These are phyloP conservation scores for Aspergillus piperis DNA, from an alignment of 2,329 filamentous ascomycete genomes.

Conservation along the genomic window DNA sequence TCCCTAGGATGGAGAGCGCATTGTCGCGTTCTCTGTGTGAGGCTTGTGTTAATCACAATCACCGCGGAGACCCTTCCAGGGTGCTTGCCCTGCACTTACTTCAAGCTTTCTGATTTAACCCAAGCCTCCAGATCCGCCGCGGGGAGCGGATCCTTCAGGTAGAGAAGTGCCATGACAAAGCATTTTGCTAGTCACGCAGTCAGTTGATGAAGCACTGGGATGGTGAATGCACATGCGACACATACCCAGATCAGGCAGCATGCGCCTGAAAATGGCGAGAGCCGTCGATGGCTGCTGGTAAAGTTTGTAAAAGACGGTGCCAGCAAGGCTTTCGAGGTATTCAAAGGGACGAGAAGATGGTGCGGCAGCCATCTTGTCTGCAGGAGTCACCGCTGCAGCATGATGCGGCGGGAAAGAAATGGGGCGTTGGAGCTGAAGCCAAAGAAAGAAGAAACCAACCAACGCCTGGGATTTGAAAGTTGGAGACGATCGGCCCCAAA, in stretches of 20 bases:
- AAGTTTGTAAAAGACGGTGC: slow-evolving; percentile 84
- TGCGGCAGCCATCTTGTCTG: slow-evolving; percentile 55
- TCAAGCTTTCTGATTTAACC: slow-evolving; percentile 69
- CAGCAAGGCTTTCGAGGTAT: slow-evolving; percentile 88
- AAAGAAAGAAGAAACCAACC: slow-evolving; percentile 2
- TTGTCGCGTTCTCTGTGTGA: slow-evolving; percentile 73
- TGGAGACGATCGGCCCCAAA: slow-evolving; percentile 1
- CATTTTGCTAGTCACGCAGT: slow-evolving; percentile 69
- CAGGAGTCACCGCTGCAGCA: slow-evolving; percentile 29
- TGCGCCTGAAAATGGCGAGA: slow-evolving; percentile 93
- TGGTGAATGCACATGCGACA: slow-evolving; percentile 13
- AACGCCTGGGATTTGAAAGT: slow-evolving; percentile 1
- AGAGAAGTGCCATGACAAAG: slow-evolving; percentile 93
- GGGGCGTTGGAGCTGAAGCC: slow-evolving; percentile 1
- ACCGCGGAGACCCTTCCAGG: background rate
- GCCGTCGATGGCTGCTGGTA: slow-evolving; percentile 96
- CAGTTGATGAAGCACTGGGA: slow-evolving; percentile 6
- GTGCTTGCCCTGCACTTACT: slow-evolving; percentile 39
- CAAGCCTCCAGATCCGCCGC: slow-evolving; percentile 81
- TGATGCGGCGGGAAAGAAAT: slow-evolving; percentile 22
- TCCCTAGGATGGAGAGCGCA: slow-evolving; percentile 75
- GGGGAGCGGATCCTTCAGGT: slow-evolving; percentile 78
- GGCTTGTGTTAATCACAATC: background rate
- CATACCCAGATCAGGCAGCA: slow-evolving; percentile 87
- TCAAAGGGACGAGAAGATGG: slow-evolving; percentile 68